Conservation (phyloP, 2,329 filamentous ascomycete genomes). For the Cytospora leucostoma region DNA sequence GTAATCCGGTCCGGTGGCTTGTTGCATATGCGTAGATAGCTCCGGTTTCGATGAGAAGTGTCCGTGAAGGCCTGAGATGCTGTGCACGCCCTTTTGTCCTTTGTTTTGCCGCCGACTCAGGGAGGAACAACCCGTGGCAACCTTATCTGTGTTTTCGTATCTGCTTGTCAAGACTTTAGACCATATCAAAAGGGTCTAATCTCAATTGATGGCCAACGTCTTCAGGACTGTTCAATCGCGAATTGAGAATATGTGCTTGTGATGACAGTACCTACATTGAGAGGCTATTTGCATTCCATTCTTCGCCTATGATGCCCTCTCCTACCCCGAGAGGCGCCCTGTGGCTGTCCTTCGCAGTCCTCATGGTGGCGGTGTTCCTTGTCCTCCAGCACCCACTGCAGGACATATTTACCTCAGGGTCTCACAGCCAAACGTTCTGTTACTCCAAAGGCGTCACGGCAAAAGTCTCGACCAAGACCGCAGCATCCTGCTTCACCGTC, state of each 20-base stretch:
- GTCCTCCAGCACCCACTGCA: constrained; percentile 24
- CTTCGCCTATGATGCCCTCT: constrained; percentile 6
- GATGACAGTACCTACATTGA: neutral
- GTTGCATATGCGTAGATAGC: too few species aligned
- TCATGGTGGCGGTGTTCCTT: constrained; percentile 23
- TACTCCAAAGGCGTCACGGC: constrained; percentile 47
- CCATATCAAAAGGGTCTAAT: neutral
- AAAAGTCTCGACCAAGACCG: constrained; percentile 39
- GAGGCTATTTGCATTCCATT: neutral
- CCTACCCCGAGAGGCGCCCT: constrained; percentile 19
- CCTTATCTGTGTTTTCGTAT: neutral
- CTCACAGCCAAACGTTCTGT: constrained; percentile 40
- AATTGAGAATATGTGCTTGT: neutral
- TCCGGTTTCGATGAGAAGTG: neutral
- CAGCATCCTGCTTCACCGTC: constrained; percentile 59
- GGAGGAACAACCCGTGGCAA: neutral
- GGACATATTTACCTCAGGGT: constrained; percentile 8
- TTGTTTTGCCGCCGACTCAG: neutral
- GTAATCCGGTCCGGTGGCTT: too few species aligned
- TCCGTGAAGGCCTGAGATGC: neutral
- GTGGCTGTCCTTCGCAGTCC: constrained; percentile 21
- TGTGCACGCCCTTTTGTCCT: neutral
- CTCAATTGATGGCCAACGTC: neutral
- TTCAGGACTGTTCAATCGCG: neutral
- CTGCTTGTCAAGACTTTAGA: neutral